Base-by-base conservation (phyloP, 352 stramenopile species). In the Phytophthora cajani region DNA sequence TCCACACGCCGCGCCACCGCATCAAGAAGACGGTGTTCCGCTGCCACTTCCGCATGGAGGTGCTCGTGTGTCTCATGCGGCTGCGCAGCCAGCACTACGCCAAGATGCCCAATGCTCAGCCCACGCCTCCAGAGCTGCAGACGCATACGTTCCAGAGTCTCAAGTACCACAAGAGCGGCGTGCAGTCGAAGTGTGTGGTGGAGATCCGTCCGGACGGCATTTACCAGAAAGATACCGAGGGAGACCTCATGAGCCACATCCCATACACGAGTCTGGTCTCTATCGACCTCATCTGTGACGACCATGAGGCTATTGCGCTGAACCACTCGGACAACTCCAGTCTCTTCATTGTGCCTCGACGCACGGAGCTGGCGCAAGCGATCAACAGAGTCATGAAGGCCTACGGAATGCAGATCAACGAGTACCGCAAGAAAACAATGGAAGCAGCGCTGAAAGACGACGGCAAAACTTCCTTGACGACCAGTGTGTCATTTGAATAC, bases 251-350 rank as follows among this genome's bases (percentile, higher is more conserved):
- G 80, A 92, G 82, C 36, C 82, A 92, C 72, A 93, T 95, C 58
- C 75, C 84, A 21, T 95, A 93, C 65, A 93, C 87, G 11, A 93
- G 84, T 58, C 71, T 95, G 21, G 87, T 95, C 23, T 95, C 87
- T 0, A 92, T 95, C 40, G 85, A 95, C 56, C 44, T 95, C 53
- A 85, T 95, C n/a, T 90, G 80, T 46, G 84, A 95, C 63, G 74
- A 92, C 56, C 81, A 86, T 55, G 79, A 89, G 12, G 85, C 84
- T 12, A 88, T 95, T 58, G 57, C 79, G 6, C 68, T 95, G 11
- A 95, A 95, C 63, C 85, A 95, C 53, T 84, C 85, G 36, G 84
- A 93, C 68, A 93, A 93, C 51, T 95, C 87, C 49, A 95, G 87
- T 64, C 62, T 95, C 9, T 95, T 95, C 49, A 56, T 91, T 52